Conservation (phyloP, 2,329 filamentous ascomycete species). For the Cladosporium sp. region DNA sequence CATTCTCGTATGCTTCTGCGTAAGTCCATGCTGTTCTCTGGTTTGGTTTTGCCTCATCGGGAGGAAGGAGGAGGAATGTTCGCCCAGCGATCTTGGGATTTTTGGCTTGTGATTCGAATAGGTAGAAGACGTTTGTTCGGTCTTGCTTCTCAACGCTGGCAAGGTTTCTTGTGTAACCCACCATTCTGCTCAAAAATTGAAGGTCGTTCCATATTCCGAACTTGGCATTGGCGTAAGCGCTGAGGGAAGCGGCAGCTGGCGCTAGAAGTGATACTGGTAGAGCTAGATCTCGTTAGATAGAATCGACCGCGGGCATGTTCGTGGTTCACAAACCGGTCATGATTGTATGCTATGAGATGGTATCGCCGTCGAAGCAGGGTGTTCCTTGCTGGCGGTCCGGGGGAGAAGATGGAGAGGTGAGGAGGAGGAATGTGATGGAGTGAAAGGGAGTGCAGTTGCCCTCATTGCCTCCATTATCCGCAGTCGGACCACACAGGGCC, state of each 20-base stretch:
- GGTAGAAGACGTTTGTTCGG: conserved; percentile 67
- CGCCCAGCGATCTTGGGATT: conserved; percentile 41
- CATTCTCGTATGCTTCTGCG: conserved; percentile 65
- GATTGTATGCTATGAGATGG: background rate
- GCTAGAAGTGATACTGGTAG: conserved; percentile 15
- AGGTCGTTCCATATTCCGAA: conserved; percentile 65
- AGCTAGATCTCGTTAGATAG: conserved; percentile 2
- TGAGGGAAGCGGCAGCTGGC: conserved; percentile 55
- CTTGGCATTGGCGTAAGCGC: conserved; percentile 76
- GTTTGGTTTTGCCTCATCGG: conserved; percentile 19
- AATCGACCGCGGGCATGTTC: background rate
- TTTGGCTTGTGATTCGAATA: conserved; percentile 62
- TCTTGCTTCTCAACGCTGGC: conserved; percentile 40
- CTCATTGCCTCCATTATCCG: too few relatives aligned
- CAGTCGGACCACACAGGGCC: background rate
- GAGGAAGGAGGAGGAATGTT: conserved; percentile 29
- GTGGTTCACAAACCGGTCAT: background rate
- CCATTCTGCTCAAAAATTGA: conserved; percentile 1
- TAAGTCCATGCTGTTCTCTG: conserved; percentile 57
- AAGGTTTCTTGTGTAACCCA: background rate
- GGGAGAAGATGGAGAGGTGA: background rate
- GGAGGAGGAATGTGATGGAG: too few relatives aligned
- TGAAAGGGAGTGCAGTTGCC: too few relatives aligned
- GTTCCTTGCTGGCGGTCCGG: background rate
- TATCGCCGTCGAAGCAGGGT: background rate